Evolutionary conservation across 2,329 filamentous ascomycete species (phyloP), one percentile per base, ranked within the genome.

Genomic region (Arthrobotrys conoides): DNA sequence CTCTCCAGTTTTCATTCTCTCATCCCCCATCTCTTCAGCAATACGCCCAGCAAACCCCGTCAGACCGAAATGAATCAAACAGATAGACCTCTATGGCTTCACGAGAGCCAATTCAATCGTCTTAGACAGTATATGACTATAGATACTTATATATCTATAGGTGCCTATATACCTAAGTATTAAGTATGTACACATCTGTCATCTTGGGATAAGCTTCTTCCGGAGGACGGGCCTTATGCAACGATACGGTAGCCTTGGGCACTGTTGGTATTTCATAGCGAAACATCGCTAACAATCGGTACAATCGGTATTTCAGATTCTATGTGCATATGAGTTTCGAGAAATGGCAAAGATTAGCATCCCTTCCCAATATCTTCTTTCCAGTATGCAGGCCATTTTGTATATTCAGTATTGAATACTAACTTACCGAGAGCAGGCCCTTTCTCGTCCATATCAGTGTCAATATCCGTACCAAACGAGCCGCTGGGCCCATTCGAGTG

Each of bases 211-310:
- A 53, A n/a, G 14, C 27, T 38, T 30, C 53, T 38, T 38, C 53
- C 4, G 53, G 30, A 38, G 30, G 4, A 10, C 24, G 22, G 4
- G 4, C 14, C 18, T 30, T 27, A 10, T 27, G 14, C 27, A 24
- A 55, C 51, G 5, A 4, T n/a, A 16, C 4, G 27, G 51, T 14
- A 27, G 33, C n/a, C n/a, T 9, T 14, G 12, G 8, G 44, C 5
- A 14, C 38, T 4, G 38, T 14, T 10, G n/a, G 55, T 20, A 27
- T 10, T 44, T 61, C 57, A 61, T 20, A 61, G 57, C 36, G 57
- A 61, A 27, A 41, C 36, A 41, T 59, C 53, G 30, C 30, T 38
- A 30, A n/a, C 36, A 61, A 61, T 61, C 12, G 20, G 18, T 20
- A 44, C 18, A 24, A 61, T 41, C 5, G 36, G 20, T 44, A 20